Base-by-base conservation (phyloP, 2,329 filamentous ascomycete genomes). In the Metarhizium sp. region DNA sequence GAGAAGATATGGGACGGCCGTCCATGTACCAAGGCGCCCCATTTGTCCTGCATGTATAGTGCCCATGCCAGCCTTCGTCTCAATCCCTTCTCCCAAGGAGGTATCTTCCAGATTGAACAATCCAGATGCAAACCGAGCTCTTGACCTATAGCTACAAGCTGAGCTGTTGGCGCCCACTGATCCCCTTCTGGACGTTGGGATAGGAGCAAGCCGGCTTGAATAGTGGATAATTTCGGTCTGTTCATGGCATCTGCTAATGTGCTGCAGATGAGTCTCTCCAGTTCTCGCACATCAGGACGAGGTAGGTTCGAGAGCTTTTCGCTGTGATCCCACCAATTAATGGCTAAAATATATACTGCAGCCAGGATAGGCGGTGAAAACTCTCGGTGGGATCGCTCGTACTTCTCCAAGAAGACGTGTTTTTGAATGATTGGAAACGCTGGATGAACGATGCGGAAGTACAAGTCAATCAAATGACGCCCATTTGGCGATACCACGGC, bases 31-130 rank as follows among this genome's bases (percentile, higher is more conserved):
- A 95, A 76, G 2, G 90, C 86, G 16, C 88, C 89, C 91, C 91
- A 95, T 70, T 80, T 95, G 71, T 96, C 92, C 71, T 96, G 90
- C 86, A 95, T 92, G 68, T 94, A 95, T 52, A 95, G 71, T 2
- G 89, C 91, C 91, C 92, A 96, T 1, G 90, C 90, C 46, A 96
- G 80, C 51, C 92, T 82, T 68, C 92, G 94, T 58, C 92, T 80
- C 57, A 96, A 70, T 0, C 90, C 88, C 62, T 88, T 87, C 69
- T 96, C 91, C 90, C 91, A 96, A 0, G 79, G 78, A 32, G 91
- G 89, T 54, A 96, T 92, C 59, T 89, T 89, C 92, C 92, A 96
- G 53, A 78, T 77, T 5, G 86, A 83, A 72, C 90, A 95, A 70
- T 96, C 90, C 45, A 95, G 82, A 68, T 96, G 91, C 43, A 96